Evolutionary conservation across 352 stramenopile species (phyloP), one percentile per base, ranked within the genome.

Genomic region (Globisporangium emineosum): DNA sequence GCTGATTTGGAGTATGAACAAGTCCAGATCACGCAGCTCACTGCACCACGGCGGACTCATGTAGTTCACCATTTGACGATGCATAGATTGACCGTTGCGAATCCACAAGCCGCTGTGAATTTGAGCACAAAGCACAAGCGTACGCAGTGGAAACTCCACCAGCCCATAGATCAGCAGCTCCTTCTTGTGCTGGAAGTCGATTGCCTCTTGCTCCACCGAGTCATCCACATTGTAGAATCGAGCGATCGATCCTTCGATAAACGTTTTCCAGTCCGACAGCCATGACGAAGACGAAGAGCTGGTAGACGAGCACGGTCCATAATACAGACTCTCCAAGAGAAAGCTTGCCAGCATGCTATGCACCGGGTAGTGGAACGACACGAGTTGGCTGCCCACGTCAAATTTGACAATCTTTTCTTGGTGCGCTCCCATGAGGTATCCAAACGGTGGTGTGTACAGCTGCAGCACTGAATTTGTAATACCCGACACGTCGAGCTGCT

Each of bases 321-420:
- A 82, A 55, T 91, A 87, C 17, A 90, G 52, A 53, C 78, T 84
- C 64, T 96, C 87, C n/a, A 95, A 76, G 0, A 96, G 54, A 43
- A 94, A 91, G 52, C 75, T 86, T 1, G 79, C 84, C 8, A 97
- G 66, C 47, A 96, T 78, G 37, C 88, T 86, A 57, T 97, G 89
- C 23, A 98, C 71, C 19, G 91, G 90, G 47, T 97, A 85, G 69
- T 98, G 91, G 33, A 97, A 92, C 21, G 91, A 97, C 6, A 97
- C 90, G 2, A 78, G 77, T 50, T 91, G 77, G 2, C 73, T 81
- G 0, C 72, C 76, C 10, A 94, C 81, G 65, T 90, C 78, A 63
- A 88, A 96, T 65, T 92, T 89, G 56, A 91, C 77, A 47, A 93
- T 88, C 33, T 72, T 75, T 30, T 88, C 73, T 4, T 67, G 60